Percentiles rank a stretch among this genome's conserved stretches.
Conservation (phyloP, 768 basidiomycete species). For the Holtermanniella nyarrowii region DNA sequence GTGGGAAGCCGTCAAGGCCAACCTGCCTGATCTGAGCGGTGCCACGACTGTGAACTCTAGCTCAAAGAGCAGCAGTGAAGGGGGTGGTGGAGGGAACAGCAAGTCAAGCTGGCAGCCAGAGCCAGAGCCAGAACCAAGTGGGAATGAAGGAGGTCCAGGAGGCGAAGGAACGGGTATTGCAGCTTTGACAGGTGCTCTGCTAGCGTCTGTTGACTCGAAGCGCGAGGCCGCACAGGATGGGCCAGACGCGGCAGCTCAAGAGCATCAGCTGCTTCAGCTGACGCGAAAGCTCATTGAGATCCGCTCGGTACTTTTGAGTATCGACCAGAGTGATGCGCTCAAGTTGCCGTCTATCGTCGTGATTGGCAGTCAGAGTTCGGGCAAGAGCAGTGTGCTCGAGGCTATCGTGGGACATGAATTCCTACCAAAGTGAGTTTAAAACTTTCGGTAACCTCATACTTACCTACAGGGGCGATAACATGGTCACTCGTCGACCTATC, state of each 20-base stretch:
- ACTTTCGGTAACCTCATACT: neutral
- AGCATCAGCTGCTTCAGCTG: constrained; percentile 82
- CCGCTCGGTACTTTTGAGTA: constrained; percentile 81
- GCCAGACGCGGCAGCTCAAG: constrained; percentile 40
- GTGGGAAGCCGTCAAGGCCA: constrained; percentile 34
- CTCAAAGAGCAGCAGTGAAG: neutral
- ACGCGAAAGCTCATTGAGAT: constrained; percentile 95
- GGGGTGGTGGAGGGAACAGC: constrained; percentile 8
- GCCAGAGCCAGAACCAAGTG: constrained; percentile 25
- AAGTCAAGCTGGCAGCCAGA: constrained; percentile 20
- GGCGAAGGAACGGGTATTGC: constrained; percentile 20
- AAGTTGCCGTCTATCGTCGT: constrained; percentile 97
- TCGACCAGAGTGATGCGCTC: constrained; percentile 88
- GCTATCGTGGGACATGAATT: constrained; percentile 97
- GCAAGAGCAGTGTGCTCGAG: constrained; percentile 95
- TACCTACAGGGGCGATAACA: constrained; percentile 75
- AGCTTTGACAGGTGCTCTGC: constrained; percentile 24
- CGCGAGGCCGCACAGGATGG: constrained; percentile 31
- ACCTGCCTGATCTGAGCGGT: constrained; percentile 10
- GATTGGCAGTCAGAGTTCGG: constrained; percentile 94
- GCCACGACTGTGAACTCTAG: neutral
- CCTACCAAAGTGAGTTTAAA: constrained; percentile 75
- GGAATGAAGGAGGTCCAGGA: constrained; percentile 6
- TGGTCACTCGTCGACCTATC: constrained; percentile 97
- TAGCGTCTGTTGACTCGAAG: constrained; percentile 25